phyloP scores from a whole-genome alignment of 2,329 filamentous ascomycete genomes.

The Calonectria pauciramosa region DNA sequence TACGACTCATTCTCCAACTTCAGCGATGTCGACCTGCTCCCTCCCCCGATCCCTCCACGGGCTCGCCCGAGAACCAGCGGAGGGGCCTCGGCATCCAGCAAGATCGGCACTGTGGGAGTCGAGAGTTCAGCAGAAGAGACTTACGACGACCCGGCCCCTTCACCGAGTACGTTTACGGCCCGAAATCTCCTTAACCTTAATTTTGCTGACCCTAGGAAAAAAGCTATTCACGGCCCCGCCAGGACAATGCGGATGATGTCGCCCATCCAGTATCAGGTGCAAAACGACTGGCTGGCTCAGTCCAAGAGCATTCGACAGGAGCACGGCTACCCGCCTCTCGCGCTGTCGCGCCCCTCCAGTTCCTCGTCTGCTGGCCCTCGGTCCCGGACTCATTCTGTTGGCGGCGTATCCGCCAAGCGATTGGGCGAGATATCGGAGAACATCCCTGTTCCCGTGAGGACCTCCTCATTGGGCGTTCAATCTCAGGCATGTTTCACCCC shows the following conservation, averaged over 20 bases:
- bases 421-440: slow-evolving; percentile 54
- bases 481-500: slow-evolving; percentile 55
- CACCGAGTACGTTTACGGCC: slow-evolving; percentile 28
- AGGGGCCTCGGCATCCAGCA: slow-evolving; percentile 15
- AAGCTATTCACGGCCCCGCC: slow-evolving; percentile 32
- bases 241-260: slow-evolving; percentile 28
- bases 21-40: slow-evolving; percentile 24
- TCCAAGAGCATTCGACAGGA: slow-evolving; percentile 32
- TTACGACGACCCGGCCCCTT: slow-evolving; percentile 37
- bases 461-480: slow-evolving; percentile 52
- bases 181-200: background rate
- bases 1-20: slow-evolving; percentile 39
- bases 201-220: slow-evolving; percentile 13
- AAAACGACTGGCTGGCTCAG: slow-evolving; percentile 25
- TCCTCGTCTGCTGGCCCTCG: slow-evolving; percentile 40
- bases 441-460: slow-evolving; percentile 52
- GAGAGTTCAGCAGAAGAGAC: slow-evolving; percentile 33
- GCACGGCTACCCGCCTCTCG: slow-evolving; percentile 13
- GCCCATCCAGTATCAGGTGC: slow-evolving; percentile 29
- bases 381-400: slow-evolving; percentile 42
- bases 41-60: slow-evolving; percentile 32
- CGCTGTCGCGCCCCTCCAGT: slow-evolving; percentile 41
- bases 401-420: slow-evolving; percentile 30
- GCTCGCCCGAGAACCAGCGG: slow-evolving; percentile 37
- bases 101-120: slow-evolving; percentile 35